Conservation (phyloP, 2,329 filamentous ascomycete species). For the Chaetothyriales sp. region DNA sequence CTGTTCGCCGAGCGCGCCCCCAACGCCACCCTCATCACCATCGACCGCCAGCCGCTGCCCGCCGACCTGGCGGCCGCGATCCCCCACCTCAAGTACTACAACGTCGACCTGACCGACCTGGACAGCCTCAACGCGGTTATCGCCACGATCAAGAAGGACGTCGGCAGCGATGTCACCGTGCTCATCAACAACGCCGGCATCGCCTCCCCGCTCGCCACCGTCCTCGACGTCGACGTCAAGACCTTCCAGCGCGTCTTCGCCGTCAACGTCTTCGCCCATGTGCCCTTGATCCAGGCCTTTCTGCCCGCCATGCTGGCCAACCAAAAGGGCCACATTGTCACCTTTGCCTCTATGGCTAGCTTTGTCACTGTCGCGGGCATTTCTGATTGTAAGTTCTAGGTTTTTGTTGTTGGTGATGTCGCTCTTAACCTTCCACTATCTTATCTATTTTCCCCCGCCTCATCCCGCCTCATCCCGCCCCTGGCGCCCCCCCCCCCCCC, state of each 20-base stretch:
- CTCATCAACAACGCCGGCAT: constrained; percentile 60
- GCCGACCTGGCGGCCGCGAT: constrained; percentile 13
- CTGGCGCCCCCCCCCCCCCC: background rate
- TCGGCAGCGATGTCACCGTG: constrained; percentile 51
- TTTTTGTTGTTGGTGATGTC: constrained; percentile 44
- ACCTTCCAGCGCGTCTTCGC: constrained; percentile 54
- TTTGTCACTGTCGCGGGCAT: constrained; percentile 47
- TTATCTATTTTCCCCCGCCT: constrained; percentile 11
- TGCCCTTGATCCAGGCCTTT: constrained; percentile 51
- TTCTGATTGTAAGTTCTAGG: constrained; percentile 52
- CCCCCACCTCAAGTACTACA: constrained; percentile 47
- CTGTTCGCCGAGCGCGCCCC: constrained; percentile 48
- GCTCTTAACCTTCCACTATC: constrained; percentile 50
- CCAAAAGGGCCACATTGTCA: constrained; percentile 61
- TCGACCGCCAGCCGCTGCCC: constrained; percentile 43
- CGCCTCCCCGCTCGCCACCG: constrained; percentile 21
- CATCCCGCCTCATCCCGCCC: background rate
- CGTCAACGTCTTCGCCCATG: constrained; percentile 55
- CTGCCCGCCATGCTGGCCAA: constrained; percentile 46
- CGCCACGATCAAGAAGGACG: constrained; percentile 34
- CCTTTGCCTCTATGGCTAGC: constrained; percentile 49
- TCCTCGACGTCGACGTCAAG: constrained; percentile 33
- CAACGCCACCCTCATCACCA: constrained; percentile 44
- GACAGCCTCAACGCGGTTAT: constrained; percentile 31
- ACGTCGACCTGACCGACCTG: constrained; percentile 53